A percentile compares a stretch with the other conserved stretches of the same genome.
Conservation (phyloP, 257 asterid genomes). For the Solanum pinnatisectum region DNA sequence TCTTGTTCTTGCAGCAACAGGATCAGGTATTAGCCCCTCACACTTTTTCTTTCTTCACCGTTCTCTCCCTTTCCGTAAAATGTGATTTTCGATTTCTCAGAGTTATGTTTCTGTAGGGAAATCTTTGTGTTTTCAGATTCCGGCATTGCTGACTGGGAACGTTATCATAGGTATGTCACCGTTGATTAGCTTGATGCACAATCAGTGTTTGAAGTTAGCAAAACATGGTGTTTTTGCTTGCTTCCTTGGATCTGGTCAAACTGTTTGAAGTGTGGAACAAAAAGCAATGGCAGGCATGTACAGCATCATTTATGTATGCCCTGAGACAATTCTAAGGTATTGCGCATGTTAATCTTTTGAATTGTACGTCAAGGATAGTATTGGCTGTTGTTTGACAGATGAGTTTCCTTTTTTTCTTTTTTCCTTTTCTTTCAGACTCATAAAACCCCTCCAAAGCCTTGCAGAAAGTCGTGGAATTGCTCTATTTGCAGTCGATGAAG, state of each 20-base stretch:
- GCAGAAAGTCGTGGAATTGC: constrained; percentile 68
- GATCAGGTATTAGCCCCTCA: constrained; percentile 48
- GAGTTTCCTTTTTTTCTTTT: background rate
- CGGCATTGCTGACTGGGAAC: constrained; percentile 64
- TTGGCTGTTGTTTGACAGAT: constrained; percentile 1
- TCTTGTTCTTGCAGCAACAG: constrained; percentile 68
- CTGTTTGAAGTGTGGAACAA: constrained; percentile 51
- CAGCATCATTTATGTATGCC: constrained; percentile 60
- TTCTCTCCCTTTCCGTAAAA: background rate
- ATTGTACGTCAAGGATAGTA: background rate
- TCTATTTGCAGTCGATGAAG: constrained; percentile 69
- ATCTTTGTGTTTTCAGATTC: constrained; percentile 64
- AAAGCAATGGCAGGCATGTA: constrained; percentile 63
- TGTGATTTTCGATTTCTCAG: constrained; percentile 3
- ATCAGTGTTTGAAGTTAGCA: constrained; percentile 69
- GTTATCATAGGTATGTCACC: constrained; percentile 74
- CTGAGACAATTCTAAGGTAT: constrained; percentile 69
- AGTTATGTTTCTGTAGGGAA: constrained; percentile 39
- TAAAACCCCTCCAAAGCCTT: constrained; percentile 44
- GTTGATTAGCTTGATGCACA: constrained; percentile 80
- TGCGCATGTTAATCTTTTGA: background rate
- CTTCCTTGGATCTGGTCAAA: constrained; percentile 86
- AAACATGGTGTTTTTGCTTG: constrained; percentile 65
- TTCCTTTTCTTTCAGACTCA: constrained; percentile 31
- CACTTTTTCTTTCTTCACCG: background rate